phyloP scores from a whole-genome alignment of 2,329 filamentous ascomycete genomes.

The Colletotrichum caudatum region DNA sequence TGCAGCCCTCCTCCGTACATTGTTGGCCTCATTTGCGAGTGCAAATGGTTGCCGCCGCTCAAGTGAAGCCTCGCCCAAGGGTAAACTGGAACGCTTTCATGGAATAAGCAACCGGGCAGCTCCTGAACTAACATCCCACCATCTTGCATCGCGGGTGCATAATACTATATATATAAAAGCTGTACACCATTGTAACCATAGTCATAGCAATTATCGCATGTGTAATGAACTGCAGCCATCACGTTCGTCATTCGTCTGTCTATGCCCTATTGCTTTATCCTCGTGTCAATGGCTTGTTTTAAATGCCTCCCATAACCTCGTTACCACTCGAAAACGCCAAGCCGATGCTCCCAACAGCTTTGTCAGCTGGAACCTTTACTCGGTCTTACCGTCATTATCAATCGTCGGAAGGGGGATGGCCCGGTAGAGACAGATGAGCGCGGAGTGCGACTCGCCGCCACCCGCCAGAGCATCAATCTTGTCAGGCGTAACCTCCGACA shows the following conservation, averaged over 20 bases:
- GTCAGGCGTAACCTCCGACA: slow-evolving; percentile 89
- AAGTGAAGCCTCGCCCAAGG: neutral
- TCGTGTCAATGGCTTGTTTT: slow-evolving; percentile 30
- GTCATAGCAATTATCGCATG: slow-evolving; percentile 7
- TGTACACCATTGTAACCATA: slow-evolving; percentile 13
- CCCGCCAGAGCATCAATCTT: slow-evolving; percentile 92
- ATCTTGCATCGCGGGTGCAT: neutral
- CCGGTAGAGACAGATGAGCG: slow-evolving; percentile 82
- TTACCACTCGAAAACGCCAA: slow-evolving; percentile 41
- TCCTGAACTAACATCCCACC: neutral
- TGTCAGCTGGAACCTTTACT: slow-evolving; percentile 45
- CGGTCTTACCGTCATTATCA: slow-evolving; percentile 54
- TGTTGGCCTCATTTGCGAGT: slow-evolving; percentile 1
- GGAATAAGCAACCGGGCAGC: too few species aligned
- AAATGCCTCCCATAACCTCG: slow-evolving; percentile 36
- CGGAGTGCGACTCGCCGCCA: slow-evolving; percentile 88
- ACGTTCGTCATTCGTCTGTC: slow-evolving; percentile 35
- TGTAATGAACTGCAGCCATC: slow-evolving; percentile 30
- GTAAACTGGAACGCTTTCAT: neutral
- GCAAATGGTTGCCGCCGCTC: neutral
- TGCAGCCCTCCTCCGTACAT: neutral
- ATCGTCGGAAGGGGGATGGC: slow-evolving; percentile 76
- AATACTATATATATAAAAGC: neutral
- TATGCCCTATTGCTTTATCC: slow-evolving; percentile 30
- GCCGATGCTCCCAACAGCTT: slow-evolving; percentile 27